These are phyloP conservation scores for Chondrus crispus DNA, from an alignment of 23 red algal genomes.

Conservation along the genomic window DNA sequence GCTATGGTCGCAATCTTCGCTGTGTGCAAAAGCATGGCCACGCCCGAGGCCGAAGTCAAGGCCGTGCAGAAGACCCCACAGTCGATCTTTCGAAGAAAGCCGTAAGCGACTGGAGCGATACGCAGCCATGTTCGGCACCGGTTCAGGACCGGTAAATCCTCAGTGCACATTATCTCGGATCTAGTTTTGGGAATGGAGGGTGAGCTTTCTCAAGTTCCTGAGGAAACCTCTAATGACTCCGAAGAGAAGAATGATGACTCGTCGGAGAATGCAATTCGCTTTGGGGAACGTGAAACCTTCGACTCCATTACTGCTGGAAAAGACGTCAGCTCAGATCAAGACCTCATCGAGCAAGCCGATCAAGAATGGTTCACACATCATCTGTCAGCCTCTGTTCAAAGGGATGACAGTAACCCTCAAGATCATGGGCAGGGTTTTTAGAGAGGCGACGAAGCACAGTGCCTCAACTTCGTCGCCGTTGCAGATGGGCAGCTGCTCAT, in stretches of 20 bases:
- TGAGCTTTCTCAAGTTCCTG: background rate
- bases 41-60: background rate
- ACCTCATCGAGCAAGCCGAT: background rate
- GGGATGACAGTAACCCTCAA: background rate
- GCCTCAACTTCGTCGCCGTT: background rate
- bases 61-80: background rate
- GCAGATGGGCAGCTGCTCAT: background rate
- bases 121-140: background rate
- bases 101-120: slow-evolving; percentile 22
- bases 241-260: background rate
- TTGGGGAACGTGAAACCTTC: background rate
- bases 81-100: background rate
- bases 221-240: background rate
- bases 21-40: background rate
- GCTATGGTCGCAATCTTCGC: slow-evolving; percentile 23
- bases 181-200: slow-evolving; percentile 18
- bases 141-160: background rate
- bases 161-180: slow-evolving; percentile 5
- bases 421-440: background rate
- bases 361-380: slow-evolving; percentile 13
- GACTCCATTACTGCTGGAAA: background rate
- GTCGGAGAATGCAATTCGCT: background rate
- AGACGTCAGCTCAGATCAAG: background rate
- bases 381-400: background rate
- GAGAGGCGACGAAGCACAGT: no score